A percentile compares a stretch with the other conserved stretches of the same genome.
Conservation (phyloP, 2,329 filamentous ascomycete genomes). For the Arthrobotrys conoides region DNA sequence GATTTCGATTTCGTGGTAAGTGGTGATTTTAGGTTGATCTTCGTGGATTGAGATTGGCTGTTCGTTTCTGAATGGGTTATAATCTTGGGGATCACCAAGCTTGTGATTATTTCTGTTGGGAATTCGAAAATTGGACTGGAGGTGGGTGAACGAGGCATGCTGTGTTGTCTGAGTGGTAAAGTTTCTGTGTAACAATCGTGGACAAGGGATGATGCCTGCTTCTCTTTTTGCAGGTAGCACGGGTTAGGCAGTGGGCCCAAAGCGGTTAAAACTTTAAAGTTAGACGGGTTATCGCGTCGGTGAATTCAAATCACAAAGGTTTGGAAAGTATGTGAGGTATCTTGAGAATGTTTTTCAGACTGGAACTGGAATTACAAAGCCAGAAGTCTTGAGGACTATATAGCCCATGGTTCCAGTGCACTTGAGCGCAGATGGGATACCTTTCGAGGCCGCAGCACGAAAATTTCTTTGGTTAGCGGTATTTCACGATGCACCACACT, state of each 20-base stretch:
- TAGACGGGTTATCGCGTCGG: too few relatives aligned
- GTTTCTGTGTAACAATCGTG: not conserved
- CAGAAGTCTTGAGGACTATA: not conserved
- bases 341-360: not conserved
- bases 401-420: not conserved
- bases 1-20: not conserved
- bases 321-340: not conserved
- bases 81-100: not conserved
- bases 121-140: not conserved
- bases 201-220: not conserved
- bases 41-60: not conserved
- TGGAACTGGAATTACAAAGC: not conserved
- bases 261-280: not conserved
- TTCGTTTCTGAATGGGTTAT: not conserved
- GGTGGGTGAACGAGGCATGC: not conserved
- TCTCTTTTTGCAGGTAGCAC: not conserved
- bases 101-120: not conserved
- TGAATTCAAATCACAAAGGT: too few relatives aligned
- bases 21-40: not conserved
- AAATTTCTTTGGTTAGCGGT: not conserved
- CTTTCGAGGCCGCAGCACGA: not conserved
- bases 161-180: slow-evolving; percentile 1
- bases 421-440: not conserved
- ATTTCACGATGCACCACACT: not conserved
- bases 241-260: not conserved